Evolutionary conservation across 192 early-diverging fungal genomes (phyloP).

Genomic region (Allomyces arbusculus): DNA sequence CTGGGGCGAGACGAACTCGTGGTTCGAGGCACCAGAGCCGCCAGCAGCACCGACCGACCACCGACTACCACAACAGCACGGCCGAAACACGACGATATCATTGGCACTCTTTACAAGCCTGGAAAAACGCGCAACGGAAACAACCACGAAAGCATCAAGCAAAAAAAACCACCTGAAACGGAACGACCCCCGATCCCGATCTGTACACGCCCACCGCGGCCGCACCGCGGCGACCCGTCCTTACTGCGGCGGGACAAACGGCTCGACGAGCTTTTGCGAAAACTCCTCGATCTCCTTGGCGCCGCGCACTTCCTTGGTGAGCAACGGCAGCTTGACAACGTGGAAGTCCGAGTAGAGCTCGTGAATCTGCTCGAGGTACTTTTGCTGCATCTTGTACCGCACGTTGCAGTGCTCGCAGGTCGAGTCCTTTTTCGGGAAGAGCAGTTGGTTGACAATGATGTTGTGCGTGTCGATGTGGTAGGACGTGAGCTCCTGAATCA

Average conservation of each 20-base stretch:
- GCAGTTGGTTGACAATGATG: conserved; percentile 94
- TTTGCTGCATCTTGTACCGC: conserved; percentile 93
- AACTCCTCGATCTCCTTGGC: conserved; percentile 81
- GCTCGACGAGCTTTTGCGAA: conserved; percentile 74
- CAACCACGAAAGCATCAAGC: no score
- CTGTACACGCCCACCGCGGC: no score
- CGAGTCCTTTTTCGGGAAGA: conserved; percentile 74
- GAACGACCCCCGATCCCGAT: no score
- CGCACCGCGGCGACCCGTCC: no score
- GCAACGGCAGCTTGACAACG: conserved; percentile 74
- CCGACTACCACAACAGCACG: no score
- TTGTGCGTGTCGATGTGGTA: conserved; percentile 98
- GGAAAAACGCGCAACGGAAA: no score
- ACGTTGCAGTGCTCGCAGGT: conserved; percentile 79
- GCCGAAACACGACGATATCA: no score
- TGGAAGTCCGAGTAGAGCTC: conserved; percentile 99
- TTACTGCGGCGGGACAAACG: conserved; percentile 33
- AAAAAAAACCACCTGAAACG: no score
- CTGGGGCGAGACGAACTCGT: no score
- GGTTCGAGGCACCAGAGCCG: no score
- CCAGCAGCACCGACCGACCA: no score
- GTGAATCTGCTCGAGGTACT: conserved; percentile 95
- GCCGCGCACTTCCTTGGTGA: conserved; percentile 92
- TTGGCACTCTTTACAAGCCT: no score
- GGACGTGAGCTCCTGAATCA: conserved; percentile 97